Evolutionary conservation across 768 basidiomycete species (phyloP).

Genomic region (Kwoniella heveanensis): DNA sequence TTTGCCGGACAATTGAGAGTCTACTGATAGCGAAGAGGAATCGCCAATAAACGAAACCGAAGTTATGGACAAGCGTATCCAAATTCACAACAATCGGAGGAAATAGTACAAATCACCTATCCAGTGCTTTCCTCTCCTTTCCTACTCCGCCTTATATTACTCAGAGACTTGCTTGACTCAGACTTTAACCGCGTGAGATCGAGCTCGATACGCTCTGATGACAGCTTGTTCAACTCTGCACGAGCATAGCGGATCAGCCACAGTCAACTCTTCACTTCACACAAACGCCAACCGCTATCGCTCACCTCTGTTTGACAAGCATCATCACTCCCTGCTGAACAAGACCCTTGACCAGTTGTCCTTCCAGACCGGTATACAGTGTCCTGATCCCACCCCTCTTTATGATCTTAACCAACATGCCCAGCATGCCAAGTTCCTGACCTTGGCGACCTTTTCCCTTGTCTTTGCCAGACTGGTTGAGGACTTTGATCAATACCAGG

Average conservation of each 20-base stretch:
- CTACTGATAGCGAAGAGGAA: too few relatives aligned
- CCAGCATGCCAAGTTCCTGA: conserved; percentile 9
- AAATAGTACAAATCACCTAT: neutral
- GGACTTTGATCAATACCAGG: conserved; percentile 38
- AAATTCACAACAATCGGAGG: too few relatives aligned
- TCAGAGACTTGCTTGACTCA: too few relatives aligned
- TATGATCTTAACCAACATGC: conserved; percentile 20
- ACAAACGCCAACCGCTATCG: too few relatives aligned
- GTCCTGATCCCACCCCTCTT: conserved; percentile 29
- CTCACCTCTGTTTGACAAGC: conserved; percentile 50
- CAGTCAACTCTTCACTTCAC: too few relatives aligned
- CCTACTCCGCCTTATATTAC: too few relatives aligned
- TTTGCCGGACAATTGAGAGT: too few relatives aligned
- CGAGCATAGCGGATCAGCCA: neutral
- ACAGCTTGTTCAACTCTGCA: conserved; percentile 41
- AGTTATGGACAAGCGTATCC: neutral
- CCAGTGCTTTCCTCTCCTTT: neutral
- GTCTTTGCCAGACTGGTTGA: conserved; percentile 32
- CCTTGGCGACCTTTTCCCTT: neutral
- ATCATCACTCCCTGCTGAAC: conserved; percentile 51
- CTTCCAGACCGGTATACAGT: conserved; percentile 45
- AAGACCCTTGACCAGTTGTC: conserved; percentile 45
- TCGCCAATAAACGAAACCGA: too few relatives aligned
- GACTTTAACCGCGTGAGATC: conserved; percentile 6
- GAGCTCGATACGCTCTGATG: conserved; percentile 23